Base-by-base conservation (phyloP, 768 basidiomycete genomes). In the Xerocomellus chrysenteron region DNA sequence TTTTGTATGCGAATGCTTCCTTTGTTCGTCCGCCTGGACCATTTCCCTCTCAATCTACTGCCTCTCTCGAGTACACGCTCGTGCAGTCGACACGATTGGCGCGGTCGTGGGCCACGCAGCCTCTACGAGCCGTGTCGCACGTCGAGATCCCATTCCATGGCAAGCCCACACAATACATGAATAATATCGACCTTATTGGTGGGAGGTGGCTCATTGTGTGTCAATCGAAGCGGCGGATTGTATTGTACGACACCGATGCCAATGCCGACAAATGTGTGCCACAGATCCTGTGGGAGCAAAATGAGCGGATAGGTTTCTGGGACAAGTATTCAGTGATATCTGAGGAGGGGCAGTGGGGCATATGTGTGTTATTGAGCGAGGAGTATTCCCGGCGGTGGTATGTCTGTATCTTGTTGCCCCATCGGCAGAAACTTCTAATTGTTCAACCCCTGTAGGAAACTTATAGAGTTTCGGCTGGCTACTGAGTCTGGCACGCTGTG, bases 121-220 rank as follows among this genome's bases (percentile, higher is more conserved):
- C 8, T 14, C n/a, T 52, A 14, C 30, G 5, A 21, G 5, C 21
- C 6, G 5, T 19, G 21, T 45, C 50, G 2, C 41, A 21, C 16
- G 19, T 36, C 8, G 11, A 35, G 9, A 24, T 47, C 21, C 21
- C 36, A 14, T 40, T 50, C 6, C 7, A 58, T 35, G 33, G 33
- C 33, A 1, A 13, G 33, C 33, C 33, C 33, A 35, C 33, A 11
- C 32, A 32, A 16, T 0, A 2, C 2, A 2, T 42, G 21, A 19
- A 24, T 2, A 5, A 7, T 19, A 5, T 11, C 4, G 13, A 36
- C 6, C 24, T 57, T 3, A 16, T 57, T 2, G 47, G 36, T 39
- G 57, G 49, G 5, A 39, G 50, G 21, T 59, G 58, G 50, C 24
- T 59, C 21, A 7, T 50, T 3, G 19, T 49, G 14, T 48, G 50